Evolutionary conservation across 208 protist genomes (phyloP), one percentile per base, ranked within the genome.

Genomic region (Leishmania tarentolae): DNA sequence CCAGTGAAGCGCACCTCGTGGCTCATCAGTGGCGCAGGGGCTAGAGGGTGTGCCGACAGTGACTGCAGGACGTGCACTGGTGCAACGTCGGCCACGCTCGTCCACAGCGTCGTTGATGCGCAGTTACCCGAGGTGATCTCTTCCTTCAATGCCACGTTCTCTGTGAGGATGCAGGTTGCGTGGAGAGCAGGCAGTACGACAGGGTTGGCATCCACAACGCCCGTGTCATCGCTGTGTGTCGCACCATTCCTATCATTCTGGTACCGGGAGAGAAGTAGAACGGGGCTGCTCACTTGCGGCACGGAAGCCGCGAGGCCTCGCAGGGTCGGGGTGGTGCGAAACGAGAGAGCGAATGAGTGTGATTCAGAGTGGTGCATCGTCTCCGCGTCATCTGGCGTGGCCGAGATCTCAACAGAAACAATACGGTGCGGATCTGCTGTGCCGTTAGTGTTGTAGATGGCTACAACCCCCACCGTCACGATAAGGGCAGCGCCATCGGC

Each of bases 251-350:
- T 28, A 52, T 53, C 69, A 52, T 19, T 46, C 9, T 28, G 21
- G 15, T 21, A 3, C 40, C 24, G 69, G 65, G 66, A 40, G 5
- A 37, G n/a, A 5, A 91, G 28, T 7, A 91, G 57, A 11, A 80
- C 56, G 21, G 85, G 85, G 2, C 47, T 37, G 65, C 85, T 89
- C 47, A 91, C 46, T 59, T 91, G 88, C 37, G 88, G 83, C 56
- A 88, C 79, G 37, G 69, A 75, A 31, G 78, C 68, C 17, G 85
- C 85, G 17, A 81, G 24, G 46, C 82, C 81, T 40, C 87, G 85
- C 40, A 85, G 76, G 52, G 76, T 71, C 57, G 81, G 83, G 21
- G 57, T 53, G 0, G 86, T 90, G n/a, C 50, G 50, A 57, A 85
- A 90, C 6, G 66, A 61, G 28, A 83, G 66, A 15, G 42, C 56